phyloP scores from a whole-genome alignment of 495 filamentous ascomycete species.

The Bathelium albidoporum region DNA sequence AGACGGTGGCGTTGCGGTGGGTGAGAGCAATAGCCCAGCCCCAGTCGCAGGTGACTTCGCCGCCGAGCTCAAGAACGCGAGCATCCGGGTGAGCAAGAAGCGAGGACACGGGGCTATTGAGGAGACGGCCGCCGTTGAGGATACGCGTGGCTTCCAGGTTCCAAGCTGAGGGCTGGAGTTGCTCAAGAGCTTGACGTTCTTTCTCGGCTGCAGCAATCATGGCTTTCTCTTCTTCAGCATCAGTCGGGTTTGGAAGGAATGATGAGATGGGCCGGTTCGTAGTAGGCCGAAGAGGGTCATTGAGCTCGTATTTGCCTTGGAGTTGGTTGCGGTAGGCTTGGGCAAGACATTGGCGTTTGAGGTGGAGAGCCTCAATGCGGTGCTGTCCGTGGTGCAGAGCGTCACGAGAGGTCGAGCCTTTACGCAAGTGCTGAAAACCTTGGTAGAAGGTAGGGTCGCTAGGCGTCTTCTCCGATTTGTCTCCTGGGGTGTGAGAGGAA shows the following conservation, averaged over 20 bases:
- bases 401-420: constrained; percentile 52
- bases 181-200: constrained; percentile 66
- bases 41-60: constrained; percentile 81
- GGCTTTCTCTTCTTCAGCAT: constrained; percentile 45
- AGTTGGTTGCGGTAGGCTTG: constrained; percentile 47
- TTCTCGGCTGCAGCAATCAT: constrained; percentile 50
- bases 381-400: constrained; percentile 72
- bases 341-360: constrained; percentile 50
- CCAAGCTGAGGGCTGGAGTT: constrained; percentile 68
- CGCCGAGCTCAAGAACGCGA: constrained; percentile 80
- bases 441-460: constrained; percentile 80
- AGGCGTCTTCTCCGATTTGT: constrained; percentile 3
- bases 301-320: constrained; percentile 65
- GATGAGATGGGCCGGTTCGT: constrained; percentile 32
- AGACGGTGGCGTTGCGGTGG: constrained; percentile 73
- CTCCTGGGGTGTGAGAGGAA: neutral
- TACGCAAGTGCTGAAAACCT: constrained; percentile 64
- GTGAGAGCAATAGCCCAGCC: constrained; percentile 84
- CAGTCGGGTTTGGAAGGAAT: constrained; percentile 23
- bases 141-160: constrained; percentile 65
- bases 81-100: constrained; percentile 41
- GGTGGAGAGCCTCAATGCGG: constrained; percentile 81
- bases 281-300: constrained; percentile 38
- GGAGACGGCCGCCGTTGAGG: constrained; percentile 69
- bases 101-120: constrained; percentile 58